These are phyloP conservation scores for Chlamydomonas incerta DNA, from an alignment of 139 green algal genomes.

Conservation along the genomic window DNA sequence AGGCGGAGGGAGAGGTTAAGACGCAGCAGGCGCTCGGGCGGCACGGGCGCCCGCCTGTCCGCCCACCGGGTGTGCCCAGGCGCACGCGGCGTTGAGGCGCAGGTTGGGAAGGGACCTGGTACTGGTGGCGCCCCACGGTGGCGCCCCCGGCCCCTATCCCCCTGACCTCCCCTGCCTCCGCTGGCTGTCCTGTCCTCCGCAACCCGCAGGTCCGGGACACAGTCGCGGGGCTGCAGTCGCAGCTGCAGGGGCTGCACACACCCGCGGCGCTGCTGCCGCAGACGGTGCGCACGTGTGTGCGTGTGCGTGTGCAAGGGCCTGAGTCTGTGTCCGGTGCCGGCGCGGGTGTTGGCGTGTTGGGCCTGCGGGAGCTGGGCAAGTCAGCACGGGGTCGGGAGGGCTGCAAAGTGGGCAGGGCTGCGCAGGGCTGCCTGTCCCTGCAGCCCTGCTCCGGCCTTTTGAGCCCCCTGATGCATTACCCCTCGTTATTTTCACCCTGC, in stretches of 20 bases:
- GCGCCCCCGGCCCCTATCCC: neutral
- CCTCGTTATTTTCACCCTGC: too few species aligned
- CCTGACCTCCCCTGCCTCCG: neutral
- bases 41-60: neutral
- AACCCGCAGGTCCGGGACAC: conserved; percentile 23
- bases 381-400: too few species aligned
- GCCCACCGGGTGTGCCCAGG: neutral
- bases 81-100: too few species aligned
- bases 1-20: too few species aligned
- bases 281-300: neutral
- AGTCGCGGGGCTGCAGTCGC: neutral
- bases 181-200: neutral
- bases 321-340: neutral
- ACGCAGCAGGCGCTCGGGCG: too few species aligned
- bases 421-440: neutral
- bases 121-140: neutral
- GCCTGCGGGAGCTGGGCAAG: too few species aligned
- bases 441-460: neutral
- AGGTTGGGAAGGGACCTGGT: too few species aligned
- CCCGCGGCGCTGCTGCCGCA: conserved; percentile 21
- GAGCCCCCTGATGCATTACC: too few species aligned
- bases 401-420: too few species aligned
- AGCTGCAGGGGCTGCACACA: neutral
- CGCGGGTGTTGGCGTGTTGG: too few species aligned
- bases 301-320: neutral